Percentiles rank a stretch among this genome's conserved stretches.
These are phyloP conservation scores for Endotrypanum monterogeii DNA, from an alignment of 208 protist species.

Conservation along the genomic window DNA sequence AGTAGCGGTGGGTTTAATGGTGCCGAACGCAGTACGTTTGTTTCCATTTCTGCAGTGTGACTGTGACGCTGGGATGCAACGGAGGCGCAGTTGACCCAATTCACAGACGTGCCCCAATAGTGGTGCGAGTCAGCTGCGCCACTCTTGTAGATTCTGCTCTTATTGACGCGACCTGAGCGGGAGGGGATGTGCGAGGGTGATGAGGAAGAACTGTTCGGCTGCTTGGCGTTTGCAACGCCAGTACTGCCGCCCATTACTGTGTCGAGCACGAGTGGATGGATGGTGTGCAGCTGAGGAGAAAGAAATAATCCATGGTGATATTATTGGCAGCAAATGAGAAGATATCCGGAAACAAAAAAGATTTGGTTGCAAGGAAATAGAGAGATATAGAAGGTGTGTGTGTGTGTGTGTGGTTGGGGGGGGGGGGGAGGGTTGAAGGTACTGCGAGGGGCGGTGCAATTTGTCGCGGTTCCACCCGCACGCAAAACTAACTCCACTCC, in stretches of 20 bases:
- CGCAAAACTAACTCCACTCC: too few relatives aligned
- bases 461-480: too few relatives aligned
- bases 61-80: neutral
- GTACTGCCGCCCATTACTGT: neutral
- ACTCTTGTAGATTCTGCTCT: neutral
- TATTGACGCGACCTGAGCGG: neutral
- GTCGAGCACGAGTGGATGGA: neutral
- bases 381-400: neutral
- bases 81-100: neutral
- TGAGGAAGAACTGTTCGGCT: neutral
- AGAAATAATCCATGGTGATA: too few relatives aligned
- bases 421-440: too few relatives aligned
- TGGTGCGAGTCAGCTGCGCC: neutral
- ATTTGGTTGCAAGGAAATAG: neutral
- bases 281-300: neutral
- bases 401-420: too few relatives aligned
- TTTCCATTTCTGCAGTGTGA: neutral
- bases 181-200: conserved; percentile 3
- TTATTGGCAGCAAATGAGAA: neutral
- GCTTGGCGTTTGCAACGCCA: neutral
- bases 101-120: neutral
- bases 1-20: neutral
- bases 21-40: neutral
- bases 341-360: too few relatives aligned
- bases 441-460: too few relatives aligned